Conservation (phyloP, 2,329 filamentous ascomycete species). For the Epichloe sylvatica region DNA sequence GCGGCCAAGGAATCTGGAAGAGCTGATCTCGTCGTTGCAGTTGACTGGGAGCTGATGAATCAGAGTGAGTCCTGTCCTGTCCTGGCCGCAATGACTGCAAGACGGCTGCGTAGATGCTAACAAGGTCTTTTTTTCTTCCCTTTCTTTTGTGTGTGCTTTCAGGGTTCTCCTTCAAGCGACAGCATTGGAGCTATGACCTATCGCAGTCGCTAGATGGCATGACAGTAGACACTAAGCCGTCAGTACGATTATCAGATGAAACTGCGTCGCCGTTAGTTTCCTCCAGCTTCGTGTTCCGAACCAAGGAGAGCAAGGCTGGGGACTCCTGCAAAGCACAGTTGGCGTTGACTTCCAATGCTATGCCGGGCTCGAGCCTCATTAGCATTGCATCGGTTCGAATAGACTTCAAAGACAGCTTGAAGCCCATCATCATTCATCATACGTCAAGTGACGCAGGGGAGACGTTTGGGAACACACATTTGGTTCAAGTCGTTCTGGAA, state of each 20-base stretch:
- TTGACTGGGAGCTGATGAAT: constrained; percentile 53
- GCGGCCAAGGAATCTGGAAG: constrained; percentile 40
- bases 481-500: constrained; percentile 14
- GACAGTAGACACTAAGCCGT: constrained; percentile 28
- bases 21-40: constrained; percentile 42
- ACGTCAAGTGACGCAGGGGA: constrained; percentile 8
- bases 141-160: not conserved
- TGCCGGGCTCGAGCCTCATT: constrained; percentile 36
- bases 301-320: constrained; percentile 46
- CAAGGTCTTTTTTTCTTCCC: too few species aligned
- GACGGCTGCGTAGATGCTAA: too few species aligned
- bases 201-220: constrained; percentile 40
- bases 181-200: constrained; percentile 49
- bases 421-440: constrained; percentile 38
- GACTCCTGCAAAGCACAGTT: constrained; percentile 46
- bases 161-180: constrained; percentile 42
- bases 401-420: constrained; percentile 43
- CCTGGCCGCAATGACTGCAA: too few species aligned
- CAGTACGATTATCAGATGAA: constrained; percentile 36
- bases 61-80: constrained; percentile 29
- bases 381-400: constrained; percentile 37
- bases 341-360: constrained; percentile 41
- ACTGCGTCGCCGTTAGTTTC: constrained; percentile 39
- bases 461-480: constrained; percentile 6
- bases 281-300: constrained; percentile 43